Evolutionary conservation across 768 basidiomycete species (phyloP), one percentile per base, ranked within the genome.

Genomic region (Podaxis mareebaensis): DNA sequence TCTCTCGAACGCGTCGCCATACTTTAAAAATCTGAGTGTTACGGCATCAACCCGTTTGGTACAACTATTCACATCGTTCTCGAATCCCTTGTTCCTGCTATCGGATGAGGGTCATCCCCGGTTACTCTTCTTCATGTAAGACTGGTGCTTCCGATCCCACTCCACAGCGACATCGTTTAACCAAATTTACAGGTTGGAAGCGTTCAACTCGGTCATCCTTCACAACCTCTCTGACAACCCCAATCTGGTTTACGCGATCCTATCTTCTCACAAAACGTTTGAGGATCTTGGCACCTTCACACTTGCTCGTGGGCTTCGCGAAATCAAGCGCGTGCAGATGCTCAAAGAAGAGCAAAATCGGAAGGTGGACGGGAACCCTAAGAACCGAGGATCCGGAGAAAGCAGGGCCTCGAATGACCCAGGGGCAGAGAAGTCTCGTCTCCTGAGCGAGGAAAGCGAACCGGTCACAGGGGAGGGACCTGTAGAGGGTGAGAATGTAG

Each of bases 31-130:
- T 66, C 79, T 97, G 22, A 88, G 88, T 44, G 85, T 95, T 53
- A 86, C 88, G 36, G 87, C 94, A 12, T 91, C 95, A 3, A 90
- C 92, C 4, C 84, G 92, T 17, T 81, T 99, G 6, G 73, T 96
- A 39, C 95, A 97, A 74, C 83, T 99, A 5, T 94, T 97, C 76
- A 89, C 85, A 30, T 93, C 96, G 0, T 96, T 99, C 72, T 89
- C 94, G 4, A 93, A 90, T 64, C 93, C 97, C 0, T 77, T 87
- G 2, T 98, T 98, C 74, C 77, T 99, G 38, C 77, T 99, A 20
- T 89, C 92, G 2, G 97, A 99, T 66, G 97, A 98, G 75, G 94
- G 96, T 6, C 95, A 98, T 71, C 97, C 97, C 1, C 79, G 97
- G 65, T 77, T 98, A 33, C 82, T 98, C 36, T 99, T 92, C 76